Evolutionary conservation across 805 yeast species (phyloP), one percentile per base, ranked within the genome.

Genomic region (Nakazawaea sp.): DNA sequence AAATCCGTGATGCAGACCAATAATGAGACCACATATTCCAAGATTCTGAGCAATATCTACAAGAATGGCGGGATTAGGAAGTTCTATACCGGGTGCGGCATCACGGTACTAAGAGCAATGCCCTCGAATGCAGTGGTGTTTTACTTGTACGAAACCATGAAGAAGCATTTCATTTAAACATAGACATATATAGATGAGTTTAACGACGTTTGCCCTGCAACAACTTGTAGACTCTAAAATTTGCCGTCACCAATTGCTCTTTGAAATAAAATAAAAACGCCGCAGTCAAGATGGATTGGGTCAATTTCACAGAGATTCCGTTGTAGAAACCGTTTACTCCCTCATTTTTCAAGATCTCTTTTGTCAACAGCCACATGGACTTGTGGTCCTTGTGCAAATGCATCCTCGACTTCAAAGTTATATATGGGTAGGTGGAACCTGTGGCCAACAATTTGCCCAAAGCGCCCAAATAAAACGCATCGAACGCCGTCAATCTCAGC

Each of bases 61-160:
- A 46, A 45, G 20, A 59, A 63, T 24, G 75, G 78, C 1, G 97
- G 97, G 0, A 32, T 87, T 1, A 49, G 62, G 15, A 88, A 82
- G 3, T 74, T 90, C 40, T 90, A 89, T 50, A 74, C 84, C 41
- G 97, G 97, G 1, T 63, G 89, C 39, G 85, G 90, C 0, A 80
- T 90, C 39, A 87, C 97, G 0, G 58, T 87, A 41, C 45, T 76
- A 5, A 75, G 96, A 52, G 86, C 95, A 0, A 74, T 85, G 1
- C 97, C 97, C 1, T 88, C 96, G 3, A 85, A 87, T 51, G 96
- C 96, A 2, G 67, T 80, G 7, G 86, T 89, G 20, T 90, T 90
- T 60, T 76, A 81, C 47, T 70, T 78, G 4, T 89, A 87, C 53
- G 96, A 89, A 50, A 59, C 70, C 20, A 49, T 78, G 43, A 77